Percentiles rank a stretch among this genome's conserved stretches.
phyloP scores from a whole-genome alignment of 2,329 filamentous ascomycete genomes.

The Colletotrichum tropicicola region DNA sequence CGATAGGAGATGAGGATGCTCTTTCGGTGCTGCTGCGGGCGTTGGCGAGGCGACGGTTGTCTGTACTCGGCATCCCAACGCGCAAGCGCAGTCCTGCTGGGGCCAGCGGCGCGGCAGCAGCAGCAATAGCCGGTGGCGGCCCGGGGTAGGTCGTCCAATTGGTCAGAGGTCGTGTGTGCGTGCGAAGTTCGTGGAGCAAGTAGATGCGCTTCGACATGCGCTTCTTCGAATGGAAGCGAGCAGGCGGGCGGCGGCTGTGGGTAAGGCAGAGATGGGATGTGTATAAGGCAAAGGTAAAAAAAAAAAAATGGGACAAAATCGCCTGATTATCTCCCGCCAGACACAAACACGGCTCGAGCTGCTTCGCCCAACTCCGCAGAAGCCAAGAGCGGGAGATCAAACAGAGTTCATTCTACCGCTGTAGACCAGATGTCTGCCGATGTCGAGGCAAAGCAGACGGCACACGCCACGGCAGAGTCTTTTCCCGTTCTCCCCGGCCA shows the following conservation, averaged over 20 bases:
- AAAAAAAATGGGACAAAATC: not conserved
- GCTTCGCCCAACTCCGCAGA: not conserved
- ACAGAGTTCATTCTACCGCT: slow-evolving; percentile 22
- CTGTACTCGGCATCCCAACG: slow-evolving; percentile 9
- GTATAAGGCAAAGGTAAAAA: not conserved
- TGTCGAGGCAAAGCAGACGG: too few species aligned
- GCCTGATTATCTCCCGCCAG: not conserved
- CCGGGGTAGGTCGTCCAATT: slow-evolving; percentile 8
- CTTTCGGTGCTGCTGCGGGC: not conserved
- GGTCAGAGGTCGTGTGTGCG: not conserved
- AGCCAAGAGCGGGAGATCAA: slow-evolving; percentile 7
- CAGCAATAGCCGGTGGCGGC: not conserved
- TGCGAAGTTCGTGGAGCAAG: slow-evolving; percentile 20
- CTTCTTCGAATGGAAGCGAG: not conserved
- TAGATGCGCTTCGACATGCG: slow-evolving; percentile 30
- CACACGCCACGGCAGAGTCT: too few species aligned
- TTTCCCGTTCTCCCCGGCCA: not conserved
- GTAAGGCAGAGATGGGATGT: slow-evolving; percentile 11
- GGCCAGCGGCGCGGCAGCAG: not conserved
- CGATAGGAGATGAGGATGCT: too few species aligned
- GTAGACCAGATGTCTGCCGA: too few species aligned
- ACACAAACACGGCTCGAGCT: too few species aligned
- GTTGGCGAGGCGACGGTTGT: not conserved
- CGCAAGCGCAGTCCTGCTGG: slow-evolving; percentile 5
- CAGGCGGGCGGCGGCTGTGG: not conserved